Percentiles rank a stretch among this genome's conserved stretches.
phyloP scores from a whole-genome alignment of 2,329 filamentous ascomycete species.

The Zasmidium angulare region DNA sequence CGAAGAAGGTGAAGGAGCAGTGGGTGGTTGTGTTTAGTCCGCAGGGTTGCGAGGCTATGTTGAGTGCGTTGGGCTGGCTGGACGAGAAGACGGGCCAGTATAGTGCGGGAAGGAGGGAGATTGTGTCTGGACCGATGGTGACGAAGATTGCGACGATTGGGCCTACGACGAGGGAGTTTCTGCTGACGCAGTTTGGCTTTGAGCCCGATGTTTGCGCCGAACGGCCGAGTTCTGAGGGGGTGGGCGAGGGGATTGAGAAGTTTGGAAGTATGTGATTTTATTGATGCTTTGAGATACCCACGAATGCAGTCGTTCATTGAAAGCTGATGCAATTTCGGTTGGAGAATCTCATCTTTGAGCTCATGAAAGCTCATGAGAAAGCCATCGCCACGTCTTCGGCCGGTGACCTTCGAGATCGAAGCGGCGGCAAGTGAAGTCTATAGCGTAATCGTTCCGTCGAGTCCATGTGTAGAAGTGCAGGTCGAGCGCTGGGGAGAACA shows the following conservation, averaged over 20 bases:
- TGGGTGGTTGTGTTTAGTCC: constrained; percentile 76
- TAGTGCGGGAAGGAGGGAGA: constrained; percentile 58
- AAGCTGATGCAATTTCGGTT: not conserved
- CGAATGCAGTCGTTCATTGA: not conserved
- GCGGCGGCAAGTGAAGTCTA: too few relatives aligned
- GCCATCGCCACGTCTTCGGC: too few relatives aligned
- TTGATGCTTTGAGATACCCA: constrained; percentile 7
- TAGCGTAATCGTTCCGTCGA: too few relatives aligned
- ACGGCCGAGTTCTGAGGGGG: constrained; percentile 77
- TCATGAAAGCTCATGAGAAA: too few relatives aligned
- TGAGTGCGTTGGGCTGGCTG: constrained; percentile 52
- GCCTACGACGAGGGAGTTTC: constrained; percentile 80
- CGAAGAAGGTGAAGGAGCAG: constrained; percentile 41
- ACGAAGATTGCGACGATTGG: constrained; percentile 84
- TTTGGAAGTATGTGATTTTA: constrained; percentile 9
- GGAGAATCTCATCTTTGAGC: not conserved
- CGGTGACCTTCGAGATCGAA: too few relatives aligned
- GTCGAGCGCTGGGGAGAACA: too few relatives aligned
- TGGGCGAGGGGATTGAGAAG: constrained; percentile 64
- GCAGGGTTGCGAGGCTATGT: constrained; percentile 61
- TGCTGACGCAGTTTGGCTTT: constrained; percentile 64
- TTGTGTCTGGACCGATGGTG: constrained; percentile 89
- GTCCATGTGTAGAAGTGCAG: too few relatives aligned
- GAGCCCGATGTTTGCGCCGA: constrained; percentile 77
- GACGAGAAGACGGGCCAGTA: constrained; percentile 41